Evolutionary conservation across 441 rosid species (phyloP), one percentile per base, ranked within the genome.

Genomic region (Raphanus hybrid): DNA sequence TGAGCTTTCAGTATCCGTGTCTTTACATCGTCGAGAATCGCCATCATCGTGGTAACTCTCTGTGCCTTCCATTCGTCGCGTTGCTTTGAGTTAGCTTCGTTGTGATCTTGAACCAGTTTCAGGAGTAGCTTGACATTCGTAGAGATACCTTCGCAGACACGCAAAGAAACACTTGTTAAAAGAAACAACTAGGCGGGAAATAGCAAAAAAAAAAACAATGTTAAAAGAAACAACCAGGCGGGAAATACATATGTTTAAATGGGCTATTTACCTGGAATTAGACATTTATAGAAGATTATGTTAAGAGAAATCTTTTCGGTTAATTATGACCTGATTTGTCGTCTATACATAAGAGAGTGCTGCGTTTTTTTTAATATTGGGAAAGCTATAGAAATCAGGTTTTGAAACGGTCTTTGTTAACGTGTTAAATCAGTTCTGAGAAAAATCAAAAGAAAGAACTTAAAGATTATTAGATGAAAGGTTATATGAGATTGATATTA

Each of bases 31-130:
- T 93, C 96, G 0, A 93, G 84, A 73, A 93, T 92, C 9, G 89
- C 81, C 70, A 89, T 86, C 90, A 93, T 91, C 8, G 96, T 88
- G 12, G 87, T 91, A 20, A 91, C 79, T 74, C 96, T 83, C 29
- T 86, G 94, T 1, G 72, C 59, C 26, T 81, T 87, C 26, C 95
- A 76, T 7, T 84, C 89, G 71, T 93, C 93, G 0, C 77, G 82
- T 2, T 79, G 82, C 41, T 73, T 85, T 0, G 75, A 50, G 69
- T 82, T 86, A 2, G 90, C 92, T 18, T 86, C 90, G 14, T 83
- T 84, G 83, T 93, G 91, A 34, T 93, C 95, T 32, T 90, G 90
- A 34, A 93, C 85, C 45, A 93, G 71, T 71, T 93, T 93, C 16
- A 90, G 81, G 14, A 93, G 70, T 32, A 93, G 82, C 89, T 86